Percentiles rank a stretch among this genome's conserved stretches.
These are phyloP conservation scores for Colletotrichum sp. DNA, from an alignment of 2,329 filamentous ascomycete genomes.

Conservation along the genomic window DNA sequence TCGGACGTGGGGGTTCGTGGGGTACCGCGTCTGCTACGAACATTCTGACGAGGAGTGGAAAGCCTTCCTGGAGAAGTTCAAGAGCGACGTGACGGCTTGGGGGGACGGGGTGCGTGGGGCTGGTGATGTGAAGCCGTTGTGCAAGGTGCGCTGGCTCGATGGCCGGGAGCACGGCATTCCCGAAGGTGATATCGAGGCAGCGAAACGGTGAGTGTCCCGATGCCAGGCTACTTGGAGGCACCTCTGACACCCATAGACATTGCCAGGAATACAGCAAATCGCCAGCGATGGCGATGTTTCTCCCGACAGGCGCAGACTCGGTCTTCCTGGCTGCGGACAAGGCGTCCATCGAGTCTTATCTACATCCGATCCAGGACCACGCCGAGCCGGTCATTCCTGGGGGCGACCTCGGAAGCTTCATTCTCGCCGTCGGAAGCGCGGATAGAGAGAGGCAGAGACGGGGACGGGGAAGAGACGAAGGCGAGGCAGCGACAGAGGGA, in stretches of 20 bases:
- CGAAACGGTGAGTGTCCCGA: constrained; percentile 21
- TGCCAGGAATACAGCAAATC: background rate
- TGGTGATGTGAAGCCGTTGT: constrained; percentile 15
- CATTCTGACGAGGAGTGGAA: constrained; percentile 15
- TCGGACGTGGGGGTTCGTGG: background rate
- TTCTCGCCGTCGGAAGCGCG: constrained; percentile 18
- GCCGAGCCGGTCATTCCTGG: constrained; percentile 9
- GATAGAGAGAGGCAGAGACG: constrained; percentile 1
- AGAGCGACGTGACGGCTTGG: background rate
- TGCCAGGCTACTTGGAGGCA: background rate
- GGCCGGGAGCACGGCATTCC: constrained; percentile 13
- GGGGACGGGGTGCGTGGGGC: constrained; percentile 1
- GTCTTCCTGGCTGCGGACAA: constrained; percentile 27
- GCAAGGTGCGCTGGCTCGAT: constrained; percentile 27
- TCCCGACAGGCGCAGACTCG: background rate
- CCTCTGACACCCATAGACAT: background rate
- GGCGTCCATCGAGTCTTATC: constrained; percentile 27
- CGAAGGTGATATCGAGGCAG: constrained; percentile 24
- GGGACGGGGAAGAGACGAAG: background rate
- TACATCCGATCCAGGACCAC: constrained; percentile 2
- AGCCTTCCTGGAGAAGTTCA: background rate
- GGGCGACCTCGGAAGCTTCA: constrained; percentile 13
- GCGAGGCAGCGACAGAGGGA: background rate
- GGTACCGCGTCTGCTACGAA: background rate
- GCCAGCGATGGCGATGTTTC: background rate